phyloP scores from a whole-genome alignment of 1,284 basidiomycete genomes.

The Mycosarcoma mackinlayi region DNA sequence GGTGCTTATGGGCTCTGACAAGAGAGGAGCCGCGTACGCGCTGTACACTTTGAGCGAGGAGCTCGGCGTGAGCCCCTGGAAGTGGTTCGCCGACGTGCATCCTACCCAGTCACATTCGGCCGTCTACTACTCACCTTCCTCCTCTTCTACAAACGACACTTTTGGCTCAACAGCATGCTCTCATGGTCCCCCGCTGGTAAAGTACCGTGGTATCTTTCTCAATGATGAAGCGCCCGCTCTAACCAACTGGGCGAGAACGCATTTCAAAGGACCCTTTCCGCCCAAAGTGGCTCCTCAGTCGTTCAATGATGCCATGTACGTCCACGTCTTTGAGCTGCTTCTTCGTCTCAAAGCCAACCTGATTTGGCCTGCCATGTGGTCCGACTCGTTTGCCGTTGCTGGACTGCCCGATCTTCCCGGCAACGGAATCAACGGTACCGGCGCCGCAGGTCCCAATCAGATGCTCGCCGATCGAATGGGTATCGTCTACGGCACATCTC shows the following conservation, averaged over 20 bases:
- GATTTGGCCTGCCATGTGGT: constrained; percentile 72
- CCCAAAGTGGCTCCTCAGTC: constrained; percentile 69
- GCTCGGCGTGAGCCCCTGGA: constrained; percentile 32
- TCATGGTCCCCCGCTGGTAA: constrained; percentile 77
- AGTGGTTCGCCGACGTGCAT: constrained; percentile 36
- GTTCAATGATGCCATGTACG: constrained; percentile 77
- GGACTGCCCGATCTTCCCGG: constrained; percentile 69
- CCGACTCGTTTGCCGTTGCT: constrained; percentile 76
- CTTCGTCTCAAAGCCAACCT: constrained; percentile 78
- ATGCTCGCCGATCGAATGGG: constrained; percentile 76
- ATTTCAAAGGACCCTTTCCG: constrained; percentile 77
- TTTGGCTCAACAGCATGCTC: constrained; percentile 70
- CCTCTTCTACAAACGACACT: not conserved
- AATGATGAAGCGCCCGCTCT: constrained; percentile 77
- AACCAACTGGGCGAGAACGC: constrained; percentile 73
- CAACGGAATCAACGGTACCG: constrained; percentile 15
- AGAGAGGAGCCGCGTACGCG: constrained; percentile 22
- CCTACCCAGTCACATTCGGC: constrained; percentile 17
- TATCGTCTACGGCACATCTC: constrained; percentile 75
- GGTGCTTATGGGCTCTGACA: constrained; percentile 26
- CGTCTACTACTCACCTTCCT: constrained; percentile 21
- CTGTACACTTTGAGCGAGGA: constrained; percentile 36
- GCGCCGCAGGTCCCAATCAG: constrained; percentile 72
- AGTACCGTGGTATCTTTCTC: constrained; percentile 76
- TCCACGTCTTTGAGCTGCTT: constrained; percentile 74